Conservation (phyloP, 108 stramenopile genomes). For the Seminavis robusta region DNA sequence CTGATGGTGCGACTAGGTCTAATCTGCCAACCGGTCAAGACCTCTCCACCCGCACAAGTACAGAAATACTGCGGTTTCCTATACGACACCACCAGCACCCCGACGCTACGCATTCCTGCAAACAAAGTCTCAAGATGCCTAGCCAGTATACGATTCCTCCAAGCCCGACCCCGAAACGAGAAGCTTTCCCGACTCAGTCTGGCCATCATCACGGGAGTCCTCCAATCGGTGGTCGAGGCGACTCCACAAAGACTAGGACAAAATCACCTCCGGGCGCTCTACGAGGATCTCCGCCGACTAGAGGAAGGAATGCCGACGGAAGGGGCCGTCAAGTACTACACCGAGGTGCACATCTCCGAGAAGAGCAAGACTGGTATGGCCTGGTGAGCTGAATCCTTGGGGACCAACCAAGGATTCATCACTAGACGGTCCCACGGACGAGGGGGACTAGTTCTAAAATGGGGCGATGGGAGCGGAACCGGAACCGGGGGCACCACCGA, state of each 20-base stretch:
- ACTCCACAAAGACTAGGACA: neutral
- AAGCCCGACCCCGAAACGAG: no score
- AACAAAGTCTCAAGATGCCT: no score
- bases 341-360: neutral
- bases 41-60: neutral
- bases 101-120: constrained; percentile 1
- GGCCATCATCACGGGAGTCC: neutral
- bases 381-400: neutral
- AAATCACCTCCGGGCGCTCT: neutral
- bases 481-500: constrained; percentile 2
- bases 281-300: no score
- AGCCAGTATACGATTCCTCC: no score
- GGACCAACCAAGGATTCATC: neutral
- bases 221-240: neutral
- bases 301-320: no score
- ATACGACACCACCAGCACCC: constrained; percentile 3
- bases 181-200: neutral
- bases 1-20: neutral
- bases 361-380: neutral
- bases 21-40: neutral
- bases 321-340: neutral
- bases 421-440: neutral
- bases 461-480: constrained; percentile 15
- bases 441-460: neutral
- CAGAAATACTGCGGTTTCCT: neutral